These are phyloP conservation scores for Pseudocercospora crystallina DNA, from an alignment of 2,329 filamentous ascomycete genomes.

Conservation along the genomic window DNA sequence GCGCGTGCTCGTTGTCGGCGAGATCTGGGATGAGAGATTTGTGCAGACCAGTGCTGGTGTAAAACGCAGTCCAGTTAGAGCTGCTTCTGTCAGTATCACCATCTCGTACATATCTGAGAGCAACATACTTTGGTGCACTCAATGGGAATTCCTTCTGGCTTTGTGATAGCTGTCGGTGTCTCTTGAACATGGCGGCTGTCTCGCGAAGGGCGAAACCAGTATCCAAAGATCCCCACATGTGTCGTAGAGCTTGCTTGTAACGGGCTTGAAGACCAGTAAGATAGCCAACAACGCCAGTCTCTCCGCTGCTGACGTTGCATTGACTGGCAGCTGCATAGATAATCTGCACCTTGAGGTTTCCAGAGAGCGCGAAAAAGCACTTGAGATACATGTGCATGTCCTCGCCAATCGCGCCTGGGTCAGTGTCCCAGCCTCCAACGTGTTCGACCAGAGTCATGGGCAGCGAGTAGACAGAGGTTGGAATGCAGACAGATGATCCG, in stretches of 20 bases:
- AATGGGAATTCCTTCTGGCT: conserved; percentile 20
- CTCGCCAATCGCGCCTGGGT: conserved; percentile 70
- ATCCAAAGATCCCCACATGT: conserved; percentile 75
- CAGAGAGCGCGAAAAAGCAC: conserved; percentile 73
- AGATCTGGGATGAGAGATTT: conserved; percentile 27
- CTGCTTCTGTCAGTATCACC: conserved; percentile 22
- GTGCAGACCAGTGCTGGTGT: conserved; percentile 32
- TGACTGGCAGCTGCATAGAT: conserved; percentile 70
- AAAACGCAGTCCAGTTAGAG: conserved; percentile 33
- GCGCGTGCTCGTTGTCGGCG: conserved; percentile 17
- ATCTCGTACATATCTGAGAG: not conserved
- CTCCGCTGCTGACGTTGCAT: conserved; percentile 66
- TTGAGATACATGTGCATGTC: conserved; percentile 78
- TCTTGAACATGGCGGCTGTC: conserved; percentile 29
- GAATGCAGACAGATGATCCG: conserved; percentile 64
- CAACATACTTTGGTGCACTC: conserved; percentile 30
- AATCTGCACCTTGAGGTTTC: conserved; percentile 63
- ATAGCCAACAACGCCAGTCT: conserved; percentile 55
- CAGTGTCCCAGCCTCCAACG: conserved; percentile 71
- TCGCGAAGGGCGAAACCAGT: conserved; percentile 61
- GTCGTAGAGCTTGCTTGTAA: conserved; percentile 69
- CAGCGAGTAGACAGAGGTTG: conserved; percentile 72
- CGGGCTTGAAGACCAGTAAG: conserved; percentile 62
- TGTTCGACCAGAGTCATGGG: conserved; percentile 66
- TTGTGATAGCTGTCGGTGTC: conserved; percentile 20